Evolutionary conservation across 768 basidiomycete genomes (phyloP).

Genomic region (Phlegmacium glaucopus): DNA sequence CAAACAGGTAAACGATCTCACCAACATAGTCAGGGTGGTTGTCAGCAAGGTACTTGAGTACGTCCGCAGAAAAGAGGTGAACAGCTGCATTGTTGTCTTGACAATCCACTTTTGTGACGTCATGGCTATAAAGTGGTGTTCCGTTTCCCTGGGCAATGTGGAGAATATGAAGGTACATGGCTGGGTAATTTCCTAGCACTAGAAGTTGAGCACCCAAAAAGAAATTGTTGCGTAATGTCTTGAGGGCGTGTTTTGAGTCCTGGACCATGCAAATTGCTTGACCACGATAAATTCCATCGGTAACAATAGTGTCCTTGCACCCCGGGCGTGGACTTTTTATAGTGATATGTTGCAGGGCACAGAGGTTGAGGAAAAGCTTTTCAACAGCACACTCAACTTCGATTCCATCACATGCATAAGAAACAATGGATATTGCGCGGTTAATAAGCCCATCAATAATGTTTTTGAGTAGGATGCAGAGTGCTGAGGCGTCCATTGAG

Average conservation of each 20-base stretch:
- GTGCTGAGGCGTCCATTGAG: slow-evolving; percentile 11
- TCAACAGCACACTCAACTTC: slow-evolving; percentile 27
- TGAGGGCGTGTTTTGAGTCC: slow-evolving; percentile 33
- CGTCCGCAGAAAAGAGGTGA: slow-evolving; percentile 27
- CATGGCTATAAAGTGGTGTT: slow-evolving; percentile 24
- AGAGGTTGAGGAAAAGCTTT: slow-evolving; percentile 8
- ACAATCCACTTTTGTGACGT: slow-evolving; percentile 29
- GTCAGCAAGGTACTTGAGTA: slow-evolving; percentile 15
- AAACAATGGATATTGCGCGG: slow-evolving; percentile 21
- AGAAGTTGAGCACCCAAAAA: slow-evolving; percentile 28
- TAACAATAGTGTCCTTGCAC: slow-evolving; percentile 5
- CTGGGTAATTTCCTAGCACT: slow-evolving; percentile 17
- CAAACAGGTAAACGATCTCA: slow-evolving; percentile 24
- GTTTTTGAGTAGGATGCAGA: slow-evolving; percentile 7
- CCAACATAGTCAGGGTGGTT: slow-evolving; percentile 15
- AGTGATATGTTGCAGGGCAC: neutral
- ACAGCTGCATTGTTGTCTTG: slow-evolving; percentile 29
- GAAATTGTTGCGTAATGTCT: slow-evolving; percentile 32
- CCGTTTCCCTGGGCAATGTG: slow-evolving; percentile 9
- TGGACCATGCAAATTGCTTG: slow-evolving; percentile 27
- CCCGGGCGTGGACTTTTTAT: slow-evolving; percentile 6
- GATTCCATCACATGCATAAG: slow-evolving; percentile 33
- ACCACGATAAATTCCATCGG: slow-evolving; percentile 10
- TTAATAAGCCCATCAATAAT: slow-evolving; percentile 24
- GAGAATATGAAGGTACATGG: slow-evolving; percentile 17